phyloP scores from a whole-genome alignment of 2,329 filamentous ascomycete species.

The Aspergillus sp. region DNA sequence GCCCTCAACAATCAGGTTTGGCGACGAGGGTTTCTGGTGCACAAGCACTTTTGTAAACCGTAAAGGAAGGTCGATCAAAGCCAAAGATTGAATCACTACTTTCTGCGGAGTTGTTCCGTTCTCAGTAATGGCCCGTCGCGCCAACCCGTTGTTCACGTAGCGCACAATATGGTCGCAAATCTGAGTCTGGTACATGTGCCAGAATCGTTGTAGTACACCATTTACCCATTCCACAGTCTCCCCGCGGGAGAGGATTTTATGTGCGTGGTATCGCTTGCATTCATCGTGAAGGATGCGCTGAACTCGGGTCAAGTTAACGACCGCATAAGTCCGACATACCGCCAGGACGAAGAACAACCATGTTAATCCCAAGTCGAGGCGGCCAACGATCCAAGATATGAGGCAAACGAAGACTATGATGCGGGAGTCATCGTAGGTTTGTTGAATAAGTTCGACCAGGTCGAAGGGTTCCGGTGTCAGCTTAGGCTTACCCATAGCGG shows the following conservation, averaged over 20 bases:
- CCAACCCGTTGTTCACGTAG: conserved; percentile 18
- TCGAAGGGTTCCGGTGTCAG: neutral
- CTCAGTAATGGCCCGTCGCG: conserved; percentile 1
- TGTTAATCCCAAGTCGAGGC: conserved; percentile 13
- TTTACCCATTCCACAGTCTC: conserved; percentile 22
- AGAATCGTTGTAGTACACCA: conserved; percentile 11
- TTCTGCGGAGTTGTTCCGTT: conserved; percentile 1
- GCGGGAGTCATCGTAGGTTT: conserved; percentile 21
- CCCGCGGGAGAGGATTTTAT: conserved; percentile 11
- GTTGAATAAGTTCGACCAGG: conserved; percentile 11
- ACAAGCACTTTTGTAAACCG: conserved; percentile 12
- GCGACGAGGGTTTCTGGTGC: conserved; percentile 9
- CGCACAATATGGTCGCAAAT: conserved; percentile 17
- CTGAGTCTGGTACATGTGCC: conserved; percentile 20
- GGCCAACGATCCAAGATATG: conserved; percentile 17
- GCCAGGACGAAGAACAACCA: conserved; percentile 19
- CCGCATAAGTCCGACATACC: conserved; percentile 18
- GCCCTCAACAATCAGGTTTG: conserved; percentile 19
- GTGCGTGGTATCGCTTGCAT: conserved; percentile 15
- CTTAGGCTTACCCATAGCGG: conserved; percentile 12
- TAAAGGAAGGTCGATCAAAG: conserved; percentile 15
- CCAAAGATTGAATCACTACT: conserved; percentile 19
- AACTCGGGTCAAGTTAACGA: conserved; percentile 14
- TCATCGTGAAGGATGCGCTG: conserved; percentile 19
- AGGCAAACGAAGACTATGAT: conserved; percentile 19